These are phyloP conservation scores for Scalesia atractyloides DNA, from an alignment of 129 eudicot genomes.

Conservation along the genomic window DNA sequence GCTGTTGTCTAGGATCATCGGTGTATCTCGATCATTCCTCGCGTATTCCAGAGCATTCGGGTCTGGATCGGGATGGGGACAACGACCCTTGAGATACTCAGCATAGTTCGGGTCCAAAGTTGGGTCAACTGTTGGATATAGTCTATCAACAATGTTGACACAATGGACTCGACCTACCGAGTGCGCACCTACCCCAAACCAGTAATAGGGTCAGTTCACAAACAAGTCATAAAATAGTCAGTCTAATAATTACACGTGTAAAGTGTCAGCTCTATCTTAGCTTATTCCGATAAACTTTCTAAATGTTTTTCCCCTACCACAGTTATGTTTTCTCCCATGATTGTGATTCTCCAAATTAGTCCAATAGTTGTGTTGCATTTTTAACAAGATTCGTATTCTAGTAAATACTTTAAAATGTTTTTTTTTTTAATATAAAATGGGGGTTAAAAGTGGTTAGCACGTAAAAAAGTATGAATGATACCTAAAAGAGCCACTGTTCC, in stretches of 20 bases:
- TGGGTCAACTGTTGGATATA: slow-evolving; percentile 80
- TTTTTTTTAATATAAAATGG: not conserved
- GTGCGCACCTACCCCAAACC: slow-evolving; percentile 65
- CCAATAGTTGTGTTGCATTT: not conserved
- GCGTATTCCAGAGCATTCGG: slow-evolving; percentile 63
- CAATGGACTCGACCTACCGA: slow-evolving; percentile 89
- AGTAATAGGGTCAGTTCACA: not conserved
- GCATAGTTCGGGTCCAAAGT: slow-evolving; percentile 61
- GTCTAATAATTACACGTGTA: too few relatives aligned
- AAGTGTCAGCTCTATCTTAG: too few relatives aligned
- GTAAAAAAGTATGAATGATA: not conserved
- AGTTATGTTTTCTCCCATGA: too few relatives aligned
- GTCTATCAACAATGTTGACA: slow-evolving; percentile 61
- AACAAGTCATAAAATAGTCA: too few relatives aligned
- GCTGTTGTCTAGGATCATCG: slow-evolving; percentile 76
- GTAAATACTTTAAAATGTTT: not conserved
- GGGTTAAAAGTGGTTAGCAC: too few relatives aligned
- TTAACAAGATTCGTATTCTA: not conserved
- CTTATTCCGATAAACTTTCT: too few relatives aligned
- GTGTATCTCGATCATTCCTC: slow-evolving; percentile 61
- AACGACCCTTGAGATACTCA: slow-evolving; percentile 65
- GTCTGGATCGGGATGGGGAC: slow-evolving; percentile 67
- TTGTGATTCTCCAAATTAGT: not conserved
- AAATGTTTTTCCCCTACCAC: too few relatives aligned
- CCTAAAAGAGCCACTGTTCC: slow-evolving; percentile 90